Evolutionary conservation across 257 asterid genomes (phyloP), one percentile per base, ranked within the genome.

Genomic region (Solanum rostratum): DNA sequence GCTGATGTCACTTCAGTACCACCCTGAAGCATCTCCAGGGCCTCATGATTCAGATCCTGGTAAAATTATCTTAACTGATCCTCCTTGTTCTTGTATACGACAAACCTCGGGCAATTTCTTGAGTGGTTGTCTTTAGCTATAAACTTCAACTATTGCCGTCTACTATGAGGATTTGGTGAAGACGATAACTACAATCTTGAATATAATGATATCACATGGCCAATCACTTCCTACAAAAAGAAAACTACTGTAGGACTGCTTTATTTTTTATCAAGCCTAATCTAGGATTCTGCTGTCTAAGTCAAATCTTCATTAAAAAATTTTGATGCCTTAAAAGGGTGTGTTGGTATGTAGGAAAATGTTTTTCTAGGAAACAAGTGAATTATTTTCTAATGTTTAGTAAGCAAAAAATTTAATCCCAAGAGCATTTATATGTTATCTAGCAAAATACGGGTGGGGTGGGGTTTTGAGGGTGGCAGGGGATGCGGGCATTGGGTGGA

Each of bases 1-100:
- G 92, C 97, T 96, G 88, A 91, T 96, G 95, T 94, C 98, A 7
- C 95, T 96, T 81, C 99, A 96, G 79, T 96, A 95, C 87, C 99
- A 82, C 20, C 85, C 85, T 19, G 99, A 96, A 90, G 98, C 99
- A 85, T 96, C 98, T 79, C 99, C 99, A 29, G 99, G 99, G 68
- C 98, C 99, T 73, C 91, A 89, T 71, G 91, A 89, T 68, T 89
- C 91, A 39, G 91, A 89, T 87, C 83, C 86, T 63, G 90, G 91
- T 89, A 86, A 84, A 53, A 80, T 24, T 66, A 55, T 70, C 46
- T 69, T 79, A 27, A 53, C 84, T 74, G 43, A 62, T 22, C 54
- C 20, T 63, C 41, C 74, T 66, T 53, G 59, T 19, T 5, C 41
- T 49, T 19, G 7, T n/a, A 50, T 12, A 79, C 10, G 30, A 60